Conservation (phyloP, 169 alveolate genomes). For the Perkinsus chesapeaki region DNA sequence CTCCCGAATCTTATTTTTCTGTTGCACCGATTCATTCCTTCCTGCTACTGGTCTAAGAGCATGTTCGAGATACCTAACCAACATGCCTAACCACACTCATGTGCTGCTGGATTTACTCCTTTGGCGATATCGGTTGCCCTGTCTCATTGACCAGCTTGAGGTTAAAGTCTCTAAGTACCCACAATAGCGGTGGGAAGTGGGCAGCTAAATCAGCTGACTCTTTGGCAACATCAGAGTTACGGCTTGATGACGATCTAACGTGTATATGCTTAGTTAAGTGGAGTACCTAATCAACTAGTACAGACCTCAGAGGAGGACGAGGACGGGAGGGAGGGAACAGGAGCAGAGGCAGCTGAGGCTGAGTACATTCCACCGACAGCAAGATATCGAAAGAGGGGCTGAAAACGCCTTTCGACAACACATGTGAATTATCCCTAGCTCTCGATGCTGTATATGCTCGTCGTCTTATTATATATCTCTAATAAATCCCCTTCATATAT, state of each 20-base stretch:
- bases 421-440: too few species aligned
- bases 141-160: constrained; percentile 50
- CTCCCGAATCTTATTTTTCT: constrained; percentile 62
- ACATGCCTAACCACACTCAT: neutral
- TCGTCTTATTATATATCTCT: too few species aligned
- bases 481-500: too few species aligned
- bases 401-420: too few species aligned
- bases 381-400: too few species aligned
- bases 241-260: constrained; percentile 19
- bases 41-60: constrained; percentile 44
- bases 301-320: too few species aligned
- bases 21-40: constrained; percentile 24
- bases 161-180: constrained; percentile 68
- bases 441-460: too few species aligned
- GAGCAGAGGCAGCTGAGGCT: too few species aligned
- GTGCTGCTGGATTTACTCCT: constrained; percentile 7
- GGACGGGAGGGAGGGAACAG: too few species aligned
- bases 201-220: constrained; percentile 28
- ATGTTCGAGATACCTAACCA: constrained; percentile 53
- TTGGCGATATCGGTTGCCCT: constrained; percentile 38
- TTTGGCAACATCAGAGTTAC: constrained; percentile 35
- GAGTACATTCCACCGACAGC: too few species aligned
- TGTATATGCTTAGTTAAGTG: constrained; percentile 51
- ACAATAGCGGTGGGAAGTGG: constrained; percentile 59
- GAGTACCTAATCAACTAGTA: neutral